These are phyloP conservation scores for Pseudonitzschia pungens DNA, from an alignment of 108 stramenopile genomes.

Conservation along the genomic window DNA sequence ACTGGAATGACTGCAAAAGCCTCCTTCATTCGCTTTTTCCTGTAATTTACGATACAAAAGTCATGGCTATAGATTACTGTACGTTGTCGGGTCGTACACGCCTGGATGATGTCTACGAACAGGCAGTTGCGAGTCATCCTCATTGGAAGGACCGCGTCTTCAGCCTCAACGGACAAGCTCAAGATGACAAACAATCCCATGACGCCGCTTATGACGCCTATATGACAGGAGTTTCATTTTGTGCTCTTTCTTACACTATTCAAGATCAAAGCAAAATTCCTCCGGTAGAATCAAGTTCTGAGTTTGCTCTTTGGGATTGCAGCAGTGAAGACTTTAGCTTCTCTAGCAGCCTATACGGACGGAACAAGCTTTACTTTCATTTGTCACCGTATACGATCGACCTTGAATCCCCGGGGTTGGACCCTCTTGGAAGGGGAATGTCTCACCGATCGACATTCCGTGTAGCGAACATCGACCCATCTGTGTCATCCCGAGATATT, in stretches of 20 bases:
- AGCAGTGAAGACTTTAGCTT: constrained; percentile 31
- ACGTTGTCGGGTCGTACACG: constrained; percentile 22
- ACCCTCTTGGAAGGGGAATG: constrained; percentile 63
- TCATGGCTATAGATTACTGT: constrained; percentile 59
- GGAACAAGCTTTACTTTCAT: constrained; percentile 67
- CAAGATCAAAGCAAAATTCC: constrained; percentile 18
- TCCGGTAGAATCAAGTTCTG: neutral
- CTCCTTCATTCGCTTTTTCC: constrained; percentile 70
- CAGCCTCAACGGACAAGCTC: constrained; percentile 34
- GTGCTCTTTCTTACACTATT: constrained; percentile 21
- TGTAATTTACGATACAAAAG: constrained; percentile 74
- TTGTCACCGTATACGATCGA: constrained; percentile 75
- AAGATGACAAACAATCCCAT: constrained; percentile 41
- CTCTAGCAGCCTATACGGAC: constrained; percentile 40
- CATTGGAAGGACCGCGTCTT: constrained; percentile 52
- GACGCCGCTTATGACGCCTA: constrained; percentile 80
- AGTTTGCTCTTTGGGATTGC: constrained; percentile 35
- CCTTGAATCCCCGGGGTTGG: constrained; percentile 52
- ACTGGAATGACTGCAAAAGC: constrained; percentile 59
- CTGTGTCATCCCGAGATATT: constrained; percentile 71
- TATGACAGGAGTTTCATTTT: constrained; percentile 63
- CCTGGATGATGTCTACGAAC: constrained; percentile 26
- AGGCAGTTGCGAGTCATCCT: constrained; percentile 33
- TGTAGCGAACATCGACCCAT: constrained; percentile 59
- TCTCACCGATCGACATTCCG: constrained; percentile 53